Conservation (phyloP, 2,329 filamentous ascomycete species). For the Fusarium illudens region DNA sequence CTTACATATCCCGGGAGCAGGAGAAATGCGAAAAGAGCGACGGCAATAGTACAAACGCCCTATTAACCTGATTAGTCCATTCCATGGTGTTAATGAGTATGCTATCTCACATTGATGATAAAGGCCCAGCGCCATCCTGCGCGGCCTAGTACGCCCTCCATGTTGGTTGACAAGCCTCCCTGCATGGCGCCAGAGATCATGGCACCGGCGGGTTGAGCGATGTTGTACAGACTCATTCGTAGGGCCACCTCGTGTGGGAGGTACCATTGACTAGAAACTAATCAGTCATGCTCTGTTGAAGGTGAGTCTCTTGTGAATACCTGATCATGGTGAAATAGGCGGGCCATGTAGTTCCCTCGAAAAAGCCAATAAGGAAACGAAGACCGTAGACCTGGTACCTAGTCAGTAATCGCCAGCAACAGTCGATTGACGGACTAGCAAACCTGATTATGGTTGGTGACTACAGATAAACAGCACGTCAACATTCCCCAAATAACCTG, state of each 20-base stretch:
- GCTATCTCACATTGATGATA: slow-evolving; percentile 11
- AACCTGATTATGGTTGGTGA: neutral
- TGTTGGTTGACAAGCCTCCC: slow-evolving; percentile 7
- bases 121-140: slow-evolving; percentile 23
- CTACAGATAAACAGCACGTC: neutral
- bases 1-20: neutral
- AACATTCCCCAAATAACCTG: neutral
- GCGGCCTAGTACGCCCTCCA: slow-evolving; percentile 9
- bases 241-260: slow-evolving; percentile 12
- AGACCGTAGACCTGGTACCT: neutral
- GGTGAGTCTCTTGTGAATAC: neutral
- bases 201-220: slow-evolving; percentile 15
- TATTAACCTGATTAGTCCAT: neutral
- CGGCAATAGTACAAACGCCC: neutral
- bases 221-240: slow-evolving; percentile 19
- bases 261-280: neutral
- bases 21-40: neutral
- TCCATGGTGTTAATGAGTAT: too few species aligned
- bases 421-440: neutral
- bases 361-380: slow-evolving; percentile 17
- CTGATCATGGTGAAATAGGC: slow-evolving; percentile 25
- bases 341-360: slow-evolving; percentile 16
- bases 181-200: slow-evolving; percentile 22
- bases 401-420: neutral
- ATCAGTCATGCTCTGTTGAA: neutral